phyloP scores from a whole-genome alignment of 192 early-diverging fungal genomes.

The Gorgonomyces haynaldii region DNA sequence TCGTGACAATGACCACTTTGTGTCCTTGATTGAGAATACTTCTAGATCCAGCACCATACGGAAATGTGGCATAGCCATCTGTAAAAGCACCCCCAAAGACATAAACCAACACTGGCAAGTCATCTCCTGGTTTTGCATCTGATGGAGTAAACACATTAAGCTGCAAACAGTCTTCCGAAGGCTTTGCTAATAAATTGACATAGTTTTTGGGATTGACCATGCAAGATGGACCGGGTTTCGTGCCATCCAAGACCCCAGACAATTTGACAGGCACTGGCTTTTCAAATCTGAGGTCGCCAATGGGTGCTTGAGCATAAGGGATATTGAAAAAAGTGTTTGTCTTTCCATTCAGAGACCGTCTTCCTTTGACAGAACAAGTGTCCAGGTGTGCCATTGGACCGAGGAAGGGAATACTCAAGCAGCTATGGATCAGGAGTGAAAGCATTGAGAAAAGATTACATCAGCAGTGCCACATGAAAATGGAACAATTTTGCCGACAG shows the following conservation, averaged over 20 bases:
- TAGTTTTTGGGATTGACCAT: no score
- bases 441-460: no score
- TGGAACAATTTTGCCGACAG: no score
- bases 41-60: slow-evolving; percentile 25
- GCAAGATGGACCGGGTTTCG: not conserved
- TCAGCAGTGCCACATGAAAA: no score
- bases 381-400: no score
- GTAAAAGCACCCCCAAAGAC: slow-evolving; percentile 30
- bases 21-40: not conserved
- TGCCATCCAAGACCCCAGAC: not conserved
- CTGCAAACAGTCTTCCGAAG: slow-evolving; percentile 27
- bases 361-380: no score
- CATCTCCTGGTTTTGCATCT: slow-evolving; percentile 1
- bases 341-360: no score
- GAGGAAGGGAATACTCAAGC: no score
- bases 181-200: not conserved
- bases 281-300: slow-evolving; percentile 3
- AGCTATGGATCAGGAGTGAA: no score
- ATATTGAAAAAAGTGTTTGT: not conserved
- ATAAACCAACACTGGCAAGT: slow-evolving; percentile 15
- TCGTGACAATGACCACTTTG: slow-evolving; percentile 20
- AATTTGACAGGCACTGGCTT: not conserved
- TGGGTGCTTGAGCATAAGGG: slow-evolving; percentile 7
- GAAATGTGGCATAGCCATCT: slow-evolving; percentile 10
- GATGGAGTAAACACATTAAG: slow-evolving; percentile 23